Evolutionary conservation across 2,329 filamentous ascomycete species (phyloP), one percentile per base, ranked within the genome.

Genomic region (Aspergillus aculeatinus): DNA sequence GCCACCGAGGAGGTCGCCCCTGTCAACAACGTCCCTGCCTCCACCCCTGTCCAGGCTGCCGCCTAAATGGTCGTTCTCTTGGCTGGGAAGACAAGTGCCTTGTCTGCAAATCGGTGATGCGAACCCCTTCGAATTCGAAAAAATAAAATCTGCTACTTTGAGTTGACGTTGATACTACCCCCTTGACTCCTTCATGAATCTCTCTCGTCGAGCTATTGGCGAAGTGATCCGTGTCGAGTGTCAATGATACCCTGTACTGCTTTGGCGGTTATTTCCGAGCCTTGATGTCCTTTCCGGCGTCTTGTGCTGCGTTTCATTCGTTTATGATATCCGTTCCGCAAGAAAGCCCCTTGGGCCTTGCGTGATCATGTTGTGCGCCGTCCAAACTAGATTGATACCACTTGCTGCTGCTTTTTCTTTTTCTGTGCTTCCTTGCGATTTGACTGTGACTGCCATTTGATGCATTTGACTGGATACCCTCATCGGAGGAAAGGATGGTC

Each of bases 21-120:
- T 51, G 72, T 71, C 54, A 69, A 68, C 55, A 73, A 75, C 31
- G 51, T 73, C 50, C 57, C 70, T 25, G 66, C 69, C 50, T 63
- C 74, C 42, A 70, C 74, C 29, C 72, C 76, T 29, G 76, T 78
- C 59, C 74, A 77, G 72, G 76, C 76, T 69, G 76, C 76, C 59
- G 76, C 76, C 68, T 78, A 73, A 79, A 76, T 16, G 33, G 33
- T 35, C 33, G 11, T 12, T 35, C 0, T 35, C 1, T 11, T 35
- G 33, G 33, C 10, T 16, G 4, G 33, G 23, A 23, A 35, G 33
- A 35, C 33, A 35, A 4, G 39, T 44, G 16, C 19, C 16, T n/a
- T 19, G 39, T 44, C 39, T 44, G 39, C 39, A 19, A 16, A 7
- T 7, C 7, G 27, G 27, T 9, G 27, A 16, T 44, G 16, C 16